Base-by-base conservation (phyloP, 164 flowering plant species). In the Liquidambar formosana region DNA sequence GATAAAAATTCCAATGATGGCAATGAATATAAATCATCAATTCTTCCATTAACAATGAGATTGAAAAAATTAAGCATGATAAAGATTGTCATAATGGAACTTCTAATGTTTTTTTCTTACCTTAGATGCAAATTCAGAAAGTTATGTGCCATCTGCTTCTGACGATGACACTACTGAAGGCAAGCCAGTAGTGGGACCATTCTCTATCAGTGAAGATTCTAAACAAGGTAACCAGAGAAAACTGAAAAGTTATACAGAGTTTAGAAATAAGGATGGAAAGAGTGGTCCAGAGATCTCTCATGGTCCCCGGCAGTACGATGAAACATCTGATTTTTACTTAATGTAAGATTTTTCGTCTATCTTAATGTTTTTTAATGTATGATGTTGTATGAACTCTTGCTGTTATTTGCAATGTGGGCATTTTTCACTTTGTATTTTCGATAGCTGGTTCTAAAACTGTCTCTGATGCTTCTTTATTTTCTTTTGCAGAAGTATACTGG, bases 401-500 rank as follows among this genome's bases (percentile, higher is more conserved):
- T 10, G 0, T 21, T 25, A 19, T 41, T 22, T 59, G 16, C 45
- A 38, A 33, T n/a, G n/a, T n/a, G n/a, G n/a, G n/a, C n/a, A n/a
- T n/a, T 33, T 27, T 60, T 41, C 27, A 10, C 53, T 4, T 8
- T 51, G 8, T 15, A 3, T 43, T 8, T 41, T 16, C 19, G 14
- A 49, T 38, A 18, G 43, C 12, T 48, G 56, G n/a, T n/a, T n/a
- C 53, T 8, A 8, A 21, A 27, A 45, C 18, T 10, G 25, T 66
- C 6, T 47, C 64, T 73, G 51, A 67, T 46, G 41, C 25, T 44
- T 63, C 23, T n/a, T 63, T 26, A 16, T 57, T 68, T 66, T 54
- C 48, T 70, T 25, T 53, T 80, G 82, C 90, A 87, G 96, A 71
- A 66, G 82, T 43, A 27, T 77, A 56, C 73, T 90, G 79, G 86